These are phyloP conservation scores for Sextonia rubra DNA, from an alignment of 164 flowering plant species.

Conservation along the genomic window DNA sequence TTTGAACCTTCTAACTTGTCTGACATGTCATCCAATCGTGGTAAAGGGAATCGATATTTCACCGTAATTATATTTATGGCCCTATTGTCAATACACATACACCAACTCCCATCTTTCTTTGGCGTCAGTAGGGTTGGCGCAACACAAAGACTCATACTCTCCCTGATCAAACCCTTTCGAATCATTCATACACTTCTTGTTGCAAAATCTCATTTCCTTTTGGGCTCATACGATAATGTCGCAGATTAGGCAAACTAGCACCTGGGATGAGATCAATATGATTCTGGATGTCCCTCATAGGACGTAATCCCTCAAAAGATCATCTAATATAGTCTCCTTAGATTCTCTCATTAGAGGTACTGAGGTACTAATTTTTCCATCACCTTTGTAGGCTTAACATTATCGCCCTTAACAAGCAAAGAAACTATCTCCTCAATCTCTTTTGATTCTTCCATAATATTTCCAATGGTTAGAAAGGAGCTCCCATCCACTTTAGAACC, in stretches of 20 bases:
- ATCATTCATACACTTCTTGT: background rate
- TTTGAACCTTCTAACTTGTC: background rate
- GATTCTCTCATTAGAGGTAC: background rate
- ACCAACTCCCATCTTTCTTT: constrained; percentile 11
- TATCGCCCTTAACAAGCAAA: background rate
- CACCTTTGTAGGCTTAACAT: background rate
- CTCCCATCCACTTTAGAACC: background rate
- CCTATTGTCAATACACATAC: constrained; percentile 5
- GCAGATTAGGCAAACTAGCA: constrained; percentile 1
- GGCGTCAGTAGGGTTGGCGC: background rate
- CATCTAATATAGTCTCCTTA: background rate
- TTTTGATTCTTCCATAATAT: background rate
- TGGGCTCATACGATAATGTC: background rate
- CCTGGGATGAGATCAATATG: background rate
- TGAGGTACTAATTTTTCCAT: background rate
- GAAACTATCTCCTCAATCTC: background rate
- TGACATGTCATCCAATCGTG: background rate
- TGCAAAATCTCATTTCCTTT: too few species aligned
- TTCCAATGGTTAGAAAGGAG: background rate
- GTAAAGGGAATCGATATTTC: background rate
- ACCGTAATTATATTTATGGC: constrained; percentile 10
- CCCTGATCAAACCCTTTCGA: background rate
- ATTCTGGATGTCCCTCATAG: background rate
- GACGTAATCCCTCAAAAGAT: background rate
- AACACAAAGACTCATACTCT: background rate